Conservation (phyloP, 805 yeast genomes). For the Lachancea sp. region DNA sequence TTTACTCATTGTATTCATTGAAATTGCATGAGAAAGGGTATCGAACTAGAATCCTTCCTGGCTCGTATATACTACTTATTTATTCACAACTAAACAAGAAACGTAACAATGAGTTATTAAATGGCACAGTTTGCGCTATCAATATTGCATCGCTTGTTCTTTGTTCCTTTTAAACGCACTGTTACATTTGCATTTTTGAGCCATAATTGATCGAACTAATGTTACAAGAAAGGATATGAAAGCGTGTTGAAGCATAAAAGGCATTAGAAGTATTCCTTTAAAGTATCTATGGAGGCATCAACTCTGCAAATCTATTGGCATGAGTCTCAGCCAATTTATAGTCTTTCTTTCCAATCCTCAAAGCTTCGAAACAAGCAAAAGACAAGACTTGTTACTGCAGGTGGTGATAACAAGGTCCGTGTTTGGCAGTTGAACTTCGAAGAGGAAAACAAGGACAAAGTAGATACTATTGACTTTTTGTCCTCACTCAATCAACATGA, state of each 20-base stretch:
- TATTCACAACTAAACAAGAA: background rate
- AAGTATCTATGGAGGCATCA: constrained; percentile 7
- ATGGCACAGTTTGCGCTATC: too few species aligned
- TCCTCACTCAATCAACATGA: constrained; percentile 82
- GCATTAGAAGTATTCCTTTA: background rate
- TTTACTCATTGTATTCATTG: background rate
- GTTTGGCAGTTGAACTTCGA: constrained; percentile 38
- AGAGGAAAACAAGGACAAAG: constrained; percentile 21
- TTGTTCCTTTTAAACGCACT: background rate
- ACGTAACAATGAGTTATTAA: too few species aligned
- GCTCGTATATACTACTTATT: background rate
- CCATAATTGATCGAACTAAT: too few species aligned
- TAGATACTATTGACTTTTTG: constrained; percentile 60
- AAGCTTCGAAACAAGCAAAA: constrained; percentile 19
- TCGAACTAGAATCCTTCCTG: background rate
- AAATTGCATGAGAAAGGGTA: background rate
- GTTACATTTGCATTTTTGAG: too few species aligned
- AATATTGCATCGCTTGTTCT: too few species aligned
- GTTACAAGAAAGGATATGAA: background rate
- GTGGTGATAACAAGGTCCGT: constrained; percentile 90
- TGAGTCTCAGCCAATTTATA: constrained; percentile 66
- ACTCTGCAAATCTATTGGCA: constrained; percentile 37
- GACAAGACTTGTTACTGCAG: constrained; percentile 73
- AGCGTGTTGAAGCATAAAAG: background rate
- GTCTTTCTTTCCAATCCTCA: constrained; percentile 56